Conservation (phyloP, 306 rosid genomes). For the Ochetophila trinervis region DNA sequence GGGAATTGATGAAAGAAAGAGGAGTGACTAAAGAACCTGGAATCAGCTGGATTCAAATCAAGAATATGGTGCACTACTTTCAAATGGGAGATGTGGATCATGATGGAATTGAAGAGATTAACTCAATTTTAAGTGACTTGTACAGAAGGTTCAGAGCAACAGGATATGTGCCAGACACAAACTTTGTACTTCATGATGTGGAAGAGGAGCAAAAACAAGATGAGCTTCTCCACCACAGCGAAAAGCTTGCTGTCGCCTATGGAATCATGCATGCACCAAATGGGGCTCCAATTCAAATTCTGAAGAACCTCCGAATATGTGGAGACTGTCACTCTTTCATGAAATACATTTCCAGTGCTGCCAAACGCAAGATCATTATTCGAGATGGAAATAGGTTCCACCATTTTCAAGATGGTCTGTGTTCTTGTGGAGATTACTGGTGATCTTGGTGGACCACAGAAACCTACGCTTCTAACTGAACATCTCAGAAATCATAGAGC, state of each 20-base stretch:
- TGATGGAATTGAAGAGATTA: constrained; percentile 22
- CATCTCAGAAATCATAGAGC: background rate
- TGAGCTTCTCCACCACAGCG: constrained; percentile 28
- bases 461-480: background rate
- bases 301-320: constrained; percentile 29
- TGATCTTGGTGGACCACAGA: background rate
- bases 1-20: constrained; percentile 19
- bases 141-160: constrained; percentile 1
- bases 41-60: constrained; percentile 33
- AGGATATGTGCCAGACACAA: constrained; percentile 24
- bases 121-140: constrained; percentile 12
- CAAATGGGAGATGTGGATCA: constrained; percentile 23
- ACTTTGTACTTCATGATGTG: constrained; percentile 21
- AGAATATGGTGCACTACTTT: constrained; percentile 23
- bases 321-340: constrained; percentile 31
- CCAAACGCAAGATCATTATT: constrained; percentile 15
- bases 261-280: constrained; percentile 21
- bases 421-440: constrained; percentile 29
- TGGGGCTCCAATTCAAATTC: constrained; percentile 23
- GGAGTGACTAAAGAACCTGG: constrained; percentile 31
- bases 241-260: constrained; percentile 29
- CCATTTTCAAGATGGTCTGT: constrained; percentile 31
- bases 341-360: constrained; percentile 27
- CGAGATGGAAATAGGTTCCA: constrained; percentile 33
- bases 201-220: constrained; percentile 27